These are phyloP conservation scores for Chaetomium cochliodes DNA, from an alignment of 495 filamentous ascomycete species.

Conservation along the genomic window DNA sequence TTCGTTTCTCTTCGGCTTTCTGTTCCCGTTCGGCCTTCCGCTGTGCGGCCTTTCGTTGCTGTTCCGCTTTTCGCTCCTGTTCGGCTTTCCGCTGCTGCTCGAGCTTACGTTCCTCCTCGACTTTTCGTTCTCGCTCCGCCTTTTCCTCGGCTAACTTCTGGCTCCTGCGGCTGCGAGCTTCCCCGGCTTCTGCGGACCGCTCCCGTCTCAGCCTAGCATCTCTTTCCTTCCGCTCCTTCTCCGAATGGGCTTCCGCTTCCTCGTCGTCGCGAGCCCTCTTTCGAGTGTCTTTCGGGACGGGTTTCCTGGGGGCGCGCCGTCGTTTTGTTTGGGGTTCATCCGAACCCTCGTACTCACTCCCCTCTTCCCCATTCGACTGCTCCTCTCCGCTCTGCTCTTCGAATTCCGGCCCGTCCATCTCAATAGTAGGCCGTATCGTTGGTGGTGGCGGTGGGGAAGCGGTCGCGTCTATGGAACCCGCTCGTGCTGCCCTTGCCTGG, in stretches of 20 bases:
- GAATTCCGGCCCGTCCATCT: slow-evolving; percentile 9
- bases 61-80: neutral
- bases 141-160: slow-evolving; percentile 17
- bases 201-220: slow-evolving; percentile 19
- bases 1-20: neutral
- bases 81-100: neutral
- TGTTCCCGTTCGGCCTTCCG: neutral
- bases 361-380: neutral
- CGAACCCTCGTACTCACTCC: slow-evolving; percentile 1
- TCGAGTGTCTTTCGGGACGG: slow-evolving; percentile 7
- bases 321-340: neutral
- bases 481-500: slow-evolving; percentile 6
- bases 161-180: neutral
- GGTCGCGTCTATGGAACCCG: neutral
- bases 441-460: neutral
- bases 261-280: slow-evolving; percentile 28
- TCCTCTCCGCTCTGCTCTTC: slow-evolving; percentile 12
- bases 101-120: neutral
- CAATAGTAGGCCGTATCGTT: neutral
- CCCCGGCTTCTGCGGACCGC: slow-evolving; percentile 20
- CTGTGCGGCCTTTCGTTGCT: slow-evolving; percentile 1
- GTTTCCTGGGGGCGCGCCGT: neutral
- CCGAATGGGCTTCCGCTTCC: slow-evolving; percentile 21
- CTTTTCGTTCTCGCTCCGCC: neutral
- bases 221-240: slow-evolving; percentile 25